Evolutionary conservation across 768 basidiomycete genomes (phyloP).

Genomic region (Gloeopeniophorella convolvens): DNA sequence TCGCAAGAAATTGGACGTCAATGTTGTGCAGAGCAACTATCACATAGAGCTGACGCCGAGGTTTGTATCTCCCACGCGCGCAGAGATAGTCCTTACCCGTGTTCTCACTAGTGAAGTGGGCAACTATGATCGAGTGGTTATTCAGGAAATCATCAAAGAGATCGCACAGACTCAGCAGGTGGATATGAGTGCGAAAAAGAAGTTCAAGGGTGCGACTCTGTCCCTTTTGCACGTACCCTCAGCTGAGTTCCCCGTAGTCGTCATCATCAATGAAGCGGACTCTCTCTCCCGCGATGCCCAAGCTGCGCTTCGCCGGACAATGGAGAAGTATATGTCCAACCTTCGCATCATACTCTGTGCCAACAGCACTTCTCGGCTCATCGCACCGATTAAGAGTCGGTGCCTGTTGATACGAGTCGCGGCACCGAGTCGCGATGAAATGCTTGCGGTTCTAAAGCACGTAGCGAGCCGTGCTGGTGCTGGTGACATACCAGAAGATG

Average conservation of each 20-base stretch:
- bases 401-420: constrained; percentile 92
- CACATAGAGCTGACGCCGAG: constrained; percentile 98
- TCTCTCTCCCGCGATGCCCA: constrained; percentile 93
- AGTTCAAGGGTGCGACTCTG: constrained; percentile 80
- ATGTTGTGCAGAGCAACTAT: constrained; percentile 95
- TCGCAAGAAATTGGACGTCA: constrained; percentile 90
- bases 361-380: constrained; percentile 90
- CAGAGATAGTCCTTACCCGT: neutral
- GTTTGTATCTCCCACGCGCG: constrained; percentile 35
- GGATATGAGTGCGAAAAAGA: constrained; percentile 88
- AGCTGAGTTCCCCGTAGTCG: constrained; percentile 46
- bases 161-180: constrained; percentile 99
- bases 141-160: constrained; percentile 96
- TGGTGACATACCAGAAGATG: constrained; percentile 64
- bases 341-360: constrained; percentile 95
- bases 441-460: constrained; percentile 59
- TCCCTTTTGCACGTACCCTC: neutral
- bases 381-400: constrained; percentile 93
- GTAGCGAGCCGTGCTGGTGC: constrained; percentile 80
- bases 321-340: constrained; percentile 99
- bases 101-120: constrained; percentile 76
- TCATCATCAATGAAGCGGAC: constrained; percentile 97
- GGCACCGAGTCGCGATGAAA: constrained; percentile 75
- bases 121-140: constrained; percentile 89
- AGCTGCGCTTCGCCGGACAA: constrained; percentile 91